phyloP scores from a whole-genome alignment of 768 basidiomycete genomes.

The Phaeotremella skinneri region DNA sequence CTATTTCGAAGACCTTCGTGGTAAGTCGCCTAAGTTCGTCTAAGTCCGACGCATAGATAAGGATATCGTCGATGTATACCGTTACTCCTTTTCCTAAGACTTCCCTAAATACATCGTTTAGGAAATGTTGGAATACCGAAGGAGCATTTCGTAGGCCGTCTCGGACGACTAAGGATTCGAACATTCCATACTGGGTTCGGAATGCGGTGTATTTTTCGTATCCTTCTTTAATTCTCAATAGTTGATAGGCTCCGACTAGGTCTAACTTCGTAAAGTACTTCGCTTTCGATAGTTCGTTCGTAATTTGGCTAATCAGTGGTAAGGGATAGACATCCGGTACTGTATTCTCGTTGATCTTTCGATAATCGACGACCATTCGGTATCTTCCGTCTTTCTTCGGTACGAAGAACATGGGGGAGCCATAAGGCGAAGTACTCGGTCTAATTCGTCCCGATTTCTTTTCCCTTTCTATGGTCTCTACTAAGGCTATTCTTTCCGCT shows the following conservation, averaged over 20 bases:
- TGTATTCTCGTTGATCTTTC: conserved; percentile 9
- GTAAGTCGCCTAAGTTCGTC: conserved; percentile 27
- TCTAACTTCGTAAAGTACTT: conserved; percentile 31
- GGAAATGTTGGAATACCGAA: conserved; percentile 25
- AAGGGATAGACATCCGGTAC: conserved; percentile 24
- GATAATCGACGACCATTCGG: conserved; percentile 17
- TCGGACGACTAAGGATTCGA: conserved; percentile 26
- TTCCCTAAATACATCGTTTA: conserved; percentile 16
- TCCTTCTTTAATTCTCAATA: conserved; percentile 31
- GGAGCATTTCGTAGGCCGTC: conserved; percentile 33
- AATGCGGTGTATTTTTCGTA: conserved; percentile 52
- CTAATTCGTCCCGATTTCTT: not conserved
- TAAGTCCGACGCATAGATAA: conserved; percentile 18
- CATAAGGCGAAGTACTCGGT: conserved; percentile 4
- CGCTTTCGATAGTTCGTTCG: conserved; percentile 16
- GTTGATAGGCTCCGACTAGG: conserved; percentile 32
- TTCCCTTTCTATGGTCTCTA: conserved; percentile 10
- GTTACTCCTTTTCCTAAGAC: conserved; percentile 4
- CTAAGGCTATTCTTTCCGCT: conserved; percentile 5
- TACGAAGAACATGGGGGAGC: conserved; percentile 19
- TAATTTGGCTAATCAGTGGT: conserved; percentile 23
- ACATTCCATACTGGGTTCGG: conserved; percentile 32
- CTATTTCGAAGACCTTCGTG: conserved; percentile 20
- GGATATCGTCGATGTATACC: conserved; percentile 24
- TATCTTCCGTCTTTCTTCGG: conserved; percentile 4